Conservation (phyloP, 805 yeast genomes). For the Saturnispora quitensis region DNA sequence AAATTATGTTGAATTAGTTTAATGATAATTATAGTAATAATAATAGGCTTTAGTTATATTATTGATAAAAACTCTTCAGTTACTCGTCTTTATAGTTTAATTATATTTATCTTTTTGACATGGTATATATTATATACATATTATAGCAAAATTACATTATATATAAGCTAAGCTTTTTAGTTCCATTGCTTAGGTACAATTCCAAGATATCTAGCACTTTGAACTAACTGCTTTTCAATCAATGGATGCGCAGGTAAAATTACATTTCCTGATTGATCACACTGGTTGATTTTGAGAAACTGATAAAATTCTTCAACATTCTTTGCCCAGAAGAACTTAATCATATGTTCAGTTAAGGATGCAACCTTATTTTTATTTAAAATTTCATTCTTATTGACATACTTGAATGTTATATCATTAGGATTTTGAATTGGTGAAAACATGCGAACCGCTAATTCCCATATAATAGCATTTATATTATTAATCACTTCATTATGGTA, state of each 20-base stretch:
- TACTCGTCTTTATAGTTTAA: neutral
- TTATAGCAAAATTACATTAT: conserved; percentile 4
- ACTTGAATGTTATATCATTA: conserved; percentile 8
- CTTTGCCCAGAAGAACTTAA: conserved; percentile 25
- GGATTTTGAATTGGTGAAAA: conserved; percentile 8
- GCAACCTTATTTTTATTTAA: conserved; percentile 17
- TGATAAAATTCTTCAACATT: conserved; percentile 18
- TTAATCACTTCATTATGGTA: conserved; percentile 4
- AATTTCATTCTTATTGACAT: conserved; percentile 1
- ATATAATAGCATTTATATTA: conserved; percentile 17
- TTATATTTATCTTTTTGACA: neutral
- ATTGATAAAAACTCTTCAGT: neutral
- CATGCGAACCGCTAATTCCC: conserved; percentile 17
- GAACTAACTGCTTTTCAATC: conserved; percentile 12
- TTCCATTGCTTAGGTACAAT: conserved; percentile 10
- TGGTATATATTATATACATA: neutral
- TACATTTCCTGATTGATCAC: conserved; percentile 12
- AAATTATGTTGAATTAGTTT: conserved; percentile 80
- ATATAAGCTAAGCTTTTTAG: neutral
- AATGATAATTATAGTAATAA: conserved; percentile 1
- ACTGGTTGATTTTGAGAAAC: conserved; percentile 17
- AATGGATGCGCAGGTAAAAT: conserved; percentile 12
- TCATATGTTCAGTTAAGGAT: conserved; percentile 24
- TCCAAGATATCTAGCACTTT: conserved; percentile 17
- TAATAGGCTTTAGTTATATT: neutral